Percentiles rank a stretch among this genome's conserved stretches.
These are phyloP conservation scores for Eremomyces bilateralis DNA, from an alignment of 495 filamentous ascomycete genomes.

Conservation along the genomic window DNA sequence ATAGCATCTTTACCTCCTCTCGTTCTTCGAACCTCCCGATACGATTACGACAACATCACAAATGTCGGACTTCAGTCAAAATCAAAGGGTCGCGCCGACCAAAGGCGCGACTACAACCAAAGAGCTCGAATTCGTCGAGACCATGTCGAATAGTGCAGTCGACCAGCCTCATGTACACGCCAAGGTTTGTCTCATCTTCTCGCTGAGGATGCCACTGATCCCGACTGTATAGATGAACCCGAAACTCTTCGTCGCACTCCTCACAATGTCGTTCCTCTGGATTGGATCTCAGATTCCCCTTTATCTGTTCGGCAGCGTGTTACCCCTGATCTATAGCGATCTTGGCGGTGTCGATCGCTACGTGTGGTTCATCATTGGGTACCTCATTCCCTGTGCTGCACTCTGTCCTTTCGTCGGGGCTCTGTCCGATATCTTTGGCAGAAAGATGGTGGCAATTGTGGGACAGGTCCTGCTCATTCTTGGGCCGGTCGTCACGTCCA, in stretches of 20 bases:
- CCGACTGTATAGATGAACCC: slow-evolving; percentile 44
- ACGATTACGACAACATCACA: no score
- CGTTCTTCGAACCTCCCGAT: no score
- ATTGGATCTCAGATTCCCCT: slow-evolving; percentile 43
- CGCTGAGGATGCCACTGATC: no score
- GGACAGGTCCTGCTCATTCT: slow-evolving; percentile 36
- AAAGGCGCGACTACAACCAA: no score
- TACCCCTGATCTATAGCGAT: slow-evolving; percentile 39
- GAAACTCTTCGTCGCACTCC: slow-evolving; percentile 33
- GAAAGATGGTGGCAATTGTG: slow-evolving; percentile 41
- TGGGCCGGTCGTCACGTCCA: slow-evolving; percentile 2
- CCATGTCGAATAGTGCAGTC: no score
- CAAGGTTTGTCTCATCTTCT: no score
- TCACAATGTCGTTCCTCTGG: slow-evolving; percentile 45
- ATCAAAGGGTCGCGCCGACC: no score
- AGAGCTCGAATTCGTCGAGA: no score
- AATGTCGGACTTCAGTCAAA: no score
- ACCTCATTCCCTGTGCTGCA: slow-evolving; percentile 42
- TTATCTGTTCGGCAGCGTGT: slow-evolving; percentile 34
- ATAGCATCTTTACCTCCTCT: no score
- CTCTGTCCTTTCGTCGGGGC: slow-evolving; percentile 54
- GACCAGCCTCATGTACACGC: no score
- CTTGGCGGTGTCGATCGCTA: slow-evolving; percentile 45
- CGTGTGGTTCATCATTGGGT: slow-evolving; percentile 53
- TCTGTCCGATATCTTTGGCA: slow-evolving; percentile 45